Evolutionary conservation across 169 alveolate species (phyloP), one percentile per base, ranked within the genome.

Genomic region (Eimeria maxima): DNA sequence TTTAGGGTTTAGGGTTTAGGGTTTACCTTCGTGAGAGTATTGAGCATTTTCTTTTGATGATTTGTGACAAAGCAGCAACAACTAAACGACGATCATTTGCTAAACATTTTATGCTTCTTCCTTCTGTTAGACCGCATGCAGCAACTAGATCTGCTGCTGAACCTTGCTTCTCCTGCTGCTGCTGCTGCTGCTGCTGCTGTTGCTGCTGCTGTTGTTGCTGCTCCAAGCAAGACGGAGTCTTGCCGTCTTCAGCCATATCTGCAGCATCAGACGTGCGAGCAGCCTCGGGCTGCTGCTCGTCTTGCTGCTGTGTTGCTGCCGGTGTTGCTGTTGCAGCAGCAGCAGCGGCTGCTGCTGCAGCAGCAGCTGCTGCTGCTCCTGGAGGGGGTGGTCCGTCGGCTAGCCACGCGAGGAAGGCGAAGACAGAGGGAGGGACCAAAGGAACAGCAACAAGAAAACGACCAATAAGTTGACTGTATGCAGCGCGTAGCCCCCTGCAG

Each of bases 331-430:
- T 27, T n/a, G 80, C 50, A 69, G 80, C 80, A 69, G 80, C 45
- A 14, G 80, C 80, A n/a, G 80, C 80, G 11, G 57, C 87, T 7
- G 87, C 87, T 38, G 63, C 87, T 33, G 47, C 87, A 42, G 87
- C 87, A 11, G 87, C 87, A 11, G 87, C 87, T 33, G 87, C 87
- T 20, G 60, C 87, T 45, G 29, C 87, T 38, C 57, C 87, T 76
- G 87, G 60, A 22, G 87, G 87, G 16, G 87, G 87, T 14, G 47
- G 29, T 22, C 87, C 87, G 87, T 76, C 87, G 8, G 87, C 87
- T 33, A 76, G 87, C 87, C 87, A 76, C 87, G 87, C 87, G n/a
- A 76, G 87, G 38, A 76, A 45, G 27, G 87, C 87, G 44, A 76
- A 76, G 18, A 22, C 87, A 22, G 87, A 76, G 18, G 87, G 87